These are phyloP conservation scores for Pseudomicrostroma phylloplanum DNA, from an alignment of 1,284 basidiomycete species.

Conservation along the genomic window DNA sequence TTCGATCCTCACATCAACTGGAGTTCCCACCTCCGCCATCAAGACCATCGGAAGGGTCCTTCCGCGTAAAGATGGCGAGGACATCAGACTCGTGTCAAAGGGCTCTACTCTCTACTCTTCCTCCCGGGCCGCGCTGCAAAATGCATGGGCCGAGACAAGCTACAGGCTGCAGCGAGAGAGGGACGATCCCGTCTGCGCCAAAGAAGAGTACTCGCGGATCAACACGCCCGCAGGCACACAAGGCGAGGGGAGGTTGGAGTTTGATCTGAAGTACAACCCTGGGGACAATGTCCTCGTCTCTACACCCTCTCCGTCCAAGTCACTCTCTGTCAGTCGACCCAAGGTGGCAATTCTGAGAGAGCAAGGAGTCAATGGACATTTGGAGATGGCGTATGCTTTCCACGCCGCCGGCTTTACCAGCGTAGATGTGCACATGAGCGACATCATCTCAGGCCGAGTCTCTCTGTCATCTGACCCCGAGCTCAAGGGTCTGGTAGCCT, in stretches of 20 bases:
- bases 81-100: constrained; percentile 54
- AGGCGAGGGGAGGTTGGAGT: constrained; percentile 29
- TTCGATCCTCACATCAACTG: constrained; percentile 61
- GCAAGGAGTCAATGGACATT: constrained; percentile 95
- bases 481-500: constrained; percentile 86
- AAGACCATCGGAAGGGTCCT: constrained; percentile 64
- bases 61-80: constrained; percentile 56
- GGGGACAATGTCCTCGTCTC: constrained; percentile 31
- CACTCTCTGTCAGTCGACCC: constrained; percentile 57
- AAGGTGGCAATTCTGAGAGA: constrained; percentile 92
- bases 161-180: constrained; percentile 83
- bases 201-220: constrained; percentile 79
- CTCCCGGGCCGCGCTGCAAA: constrained; percentile 67
- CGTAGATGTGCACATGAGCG: constrained; percentile 96
- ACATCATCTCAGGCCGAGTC: constrained; percentile 70
- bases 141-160: constrained; percentile 87
- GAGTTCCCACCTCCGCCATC: constrained; percentile 68
- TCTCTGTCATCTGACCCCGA: constrained; percentile 55
- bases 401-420: constrained; percentile 85
- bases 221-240: not conserved
- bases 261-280: constrained; percentile 42
- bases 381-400: constrained; percentile 99
- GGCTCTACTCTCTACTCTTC: constrained; percentile 21
- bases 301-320: constrained; percentile 20
- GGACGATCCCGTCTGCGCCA: constrained; percentile 72